These are phyloP conservation scores for Phlebopus sp. DNA, from an alignment of 1,284 basidiomycete species.

Conservation along the genomic window DNA sequence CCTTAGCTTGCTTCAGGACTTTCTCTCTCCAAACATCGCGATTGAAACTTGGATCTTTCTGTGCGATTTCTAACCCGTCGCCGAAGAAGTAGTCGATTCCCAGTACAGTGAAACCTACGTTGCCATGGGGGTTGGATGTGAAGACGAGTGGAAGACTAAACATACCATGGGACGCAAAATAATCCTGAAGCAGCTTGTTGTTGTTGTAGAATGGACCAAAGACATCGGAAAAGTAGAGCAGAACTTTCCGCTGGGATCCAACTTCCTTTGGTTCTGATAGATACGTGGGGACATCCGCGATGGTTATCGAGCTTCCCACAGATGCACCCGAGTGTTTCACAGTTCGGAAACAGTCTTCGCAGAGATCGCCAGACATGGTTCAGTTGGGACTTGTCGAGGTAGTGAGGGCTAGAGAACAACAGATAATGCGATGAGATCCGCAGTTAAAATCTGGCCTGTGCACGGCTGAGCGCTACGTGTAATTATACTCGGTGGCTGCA, in stretches of 20 bases:
- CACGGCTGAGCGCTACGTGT: background rate
- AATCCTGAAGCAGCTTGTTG: conserved; percentile 52
- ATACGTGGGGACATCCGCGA: conserved; percentile 52
- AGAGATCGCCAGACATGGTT: conserved; percentile 19
- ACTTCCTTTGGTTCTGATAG: conserved; percentile 39
- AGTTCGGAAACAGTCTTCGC: conserved; percentile 42
- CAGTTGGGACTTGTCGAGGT: background rate
- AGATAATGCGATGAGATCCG: background rate
- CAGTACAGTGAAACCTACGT: conserved; percentile 48
- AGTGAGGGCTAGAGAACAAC: background rate
- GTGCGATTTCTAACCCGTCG: conserved; percentile 41
- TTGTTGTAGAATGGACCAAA: conserved; percentile 51
- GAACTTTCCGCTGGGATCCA: conserved; percentile 36
- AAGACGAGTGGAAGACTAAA: background rate
- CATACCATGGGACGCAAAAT: conserved; percentile 49
- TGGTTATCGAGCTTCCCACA: conserved; percentile 30
- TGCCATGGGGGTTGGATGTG: background rate
- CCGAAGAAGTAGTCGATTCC: conserved; percentile 59
- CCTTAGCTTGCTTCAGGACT: conserved; percentile 33
- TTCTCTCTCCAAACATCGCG: conserved; percentile 40
- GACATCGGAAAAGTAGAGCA: conserved; percentile 53
- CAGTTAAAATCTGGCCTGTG: background rate
- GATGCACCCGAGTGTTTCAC: conserved; percentile 50
- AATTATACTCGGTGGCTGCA: background rate
- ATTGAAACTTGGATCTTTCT: conserved; percentile 38